These are phyloP conservation scores for Pythium monospermum DNA, from an alignment of 352 stramenopile genomes.

Conservation along the genomic window DNA sequence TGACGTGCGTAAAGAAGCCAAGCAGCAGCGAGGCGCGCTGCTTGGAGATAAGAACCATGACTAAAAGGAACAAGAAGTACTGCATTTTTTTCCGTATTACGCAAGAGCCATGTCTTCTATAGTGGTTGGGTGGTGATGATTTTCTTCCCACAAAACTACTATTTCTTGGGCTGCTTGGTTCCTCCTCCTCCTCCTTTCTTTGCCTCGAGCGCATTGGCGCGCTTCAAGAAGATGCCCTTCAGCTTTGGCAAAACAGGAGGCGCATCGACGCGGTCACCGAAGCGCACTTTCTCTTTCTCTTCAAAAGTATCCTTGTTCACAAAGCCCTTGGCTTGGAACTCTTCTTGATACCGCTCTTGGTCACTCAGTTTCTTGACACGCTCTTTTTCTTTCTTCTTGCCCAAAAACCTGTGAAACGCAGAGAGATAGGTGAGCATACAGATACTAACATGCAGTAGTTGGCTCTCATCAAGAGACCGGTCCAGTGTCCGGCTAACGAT, in stretches of 20 bases:
- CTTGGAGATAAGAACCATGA: constrained; percentile 35
- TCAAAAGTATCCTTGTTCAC: constrained; percentile 77
- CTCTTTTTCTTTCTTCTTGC: constrained; percentile 76
- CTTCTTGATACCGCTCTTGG: constrained; percentile 71
- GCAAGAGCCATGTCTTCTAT: too few species aligned
- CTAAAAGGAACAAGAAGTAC: too few species aligned
- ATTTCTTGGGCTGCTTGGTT: too few species aligned
- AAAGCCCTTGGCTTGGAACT: constrained; percentile 63
- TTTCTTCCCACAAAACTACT: too few species aligned
- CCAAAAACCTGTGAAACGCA: constrained; percentile 34
- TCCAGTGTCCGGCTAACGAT: too few species aligned
- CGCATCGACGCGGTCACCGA: constrained; percentile 77
- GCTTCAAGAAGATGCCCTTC: constrained; percentile 76
- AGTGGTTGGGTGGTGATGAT: too few species aligned
- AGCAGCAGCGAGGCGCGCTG: constrained; percentile 51
- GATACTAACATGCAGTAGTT: background rate
- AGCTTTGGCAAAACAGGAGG: constrained; percentile 79
- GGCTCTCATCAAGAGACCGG: background rate
- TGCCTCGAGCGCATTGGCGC: constrained; percentile 41
- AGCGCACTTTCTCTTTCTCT: constrained; percentile 49
- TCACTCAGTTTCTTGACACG: constrained; percentile 66
- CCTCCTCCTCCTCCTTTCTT: constrained; percentile 13
- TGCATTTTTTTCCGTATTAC: too few species aligned
- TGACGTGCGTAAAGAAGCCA: constrained; percentile 62
- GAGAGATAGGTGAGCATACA: constrained; percentile 3